Evolutionary conservation across 1,139 yeast genomes (phyloP), one percentile per base, ranked within the genome.

Genomic region (Blastobotrys ciferrii): DNA sequence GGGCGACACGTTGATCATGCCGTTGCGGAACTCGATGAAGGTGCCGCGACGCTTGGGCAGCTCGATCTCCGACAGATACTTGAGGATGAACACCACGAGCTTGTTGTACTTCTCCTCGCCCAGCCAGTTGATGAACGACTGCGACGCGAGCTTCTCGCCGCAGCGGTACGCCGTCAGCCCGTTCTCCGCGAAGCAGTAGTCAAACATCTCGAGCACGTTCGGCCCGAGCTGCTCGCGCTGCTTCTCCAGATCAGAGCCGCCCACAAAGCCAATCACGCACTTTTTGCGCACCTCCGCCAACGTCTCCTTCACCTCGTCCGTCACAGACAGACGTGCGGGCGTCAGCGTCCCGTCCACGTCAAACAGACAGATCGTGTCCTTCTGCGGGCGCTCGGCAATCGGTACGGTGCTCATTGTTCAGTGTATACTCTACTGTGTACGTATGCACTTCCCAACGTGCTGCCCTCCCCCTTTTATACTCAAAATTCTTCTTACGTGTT

Each of bases 281-380:
- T 89, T 88, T 74, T 88, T 75, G 75, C 96, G 86, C 68, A 94
- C 80, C 61, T 83, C 80, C 54, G 71, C 70, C 63, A 92, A 79
- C 47, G 86, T 74, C 56, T 78, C 70, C 65, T 75, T 80, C 84
- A 92, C 86, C 71, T 89, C 96, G 49, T 81, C 85, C 43, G 96
- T 83, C 63, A 87, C 74, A 44, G 52, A 72, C 68, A 87, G 81
- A 76, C 99, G 87, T 53, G 98, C 98, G 58, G 98, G 98, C 42
- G 98, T 92, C 70, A 92, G 79, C 51, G 99, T 92, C 59, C 98
- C 98, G 68, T 92, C 99, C 59, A 92, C 99, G 66, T 92, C 99
- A 72, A 92, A 92, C 56, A 92, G 81, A 58, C 88, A 95, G 42
- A 72, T 62, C 42, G 73, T 71, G 52, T 68, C 65, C 46, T 69